Evolutionary conservation across 352 stramenopile species (phyloP).

Genomic region (Globisporangium cystogenes): DNA sequence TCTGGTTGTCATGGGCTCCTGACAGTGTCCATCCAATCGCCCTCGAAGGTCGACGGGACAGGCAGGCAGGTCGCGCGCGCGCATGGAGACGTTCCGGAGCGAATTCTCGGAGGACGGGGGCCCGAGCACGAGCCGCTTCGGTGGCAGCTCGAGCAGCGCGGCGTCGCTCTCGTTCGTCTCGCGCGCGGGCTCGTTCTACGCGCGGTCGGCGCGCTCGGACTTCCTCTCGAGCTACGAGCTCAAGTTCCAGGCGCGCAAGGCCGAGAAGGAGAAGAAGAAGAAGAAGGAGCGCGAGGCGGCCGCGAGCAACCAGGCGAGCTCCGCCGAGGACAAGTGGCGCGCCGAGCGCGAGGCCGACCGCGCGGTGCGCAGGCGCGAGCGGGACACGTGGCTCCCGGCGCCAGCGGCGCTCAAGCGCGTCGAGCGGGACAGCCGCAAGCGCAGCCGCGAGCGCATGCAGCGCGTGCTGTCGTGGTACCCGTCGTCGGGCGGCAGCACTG

Average conservation of each 20-base stretch:
- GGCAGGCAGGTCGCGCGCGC: background rate
- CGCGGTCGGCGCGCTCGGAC: slow-evolving; percentile 38
- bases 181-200: slow-evolving; percentile 22
- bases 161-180: slow-evolving; percentile 39
- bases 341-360: slow-evolving; percentile 49
- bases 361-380: slow-evolving; percentile 33
- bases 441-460: slow-evolving; percentile 32
- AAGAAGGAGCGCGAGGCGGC: slow-evolving; percentile 32
- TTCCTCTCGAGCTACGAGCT: slow-evolving; percentile 52
- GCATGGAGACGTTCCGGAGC: slow-evolving; percentile 28
- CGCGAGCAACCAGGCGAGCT: slow-evolving; percentile 32
- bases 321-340: slow-evolving; percentile 36
- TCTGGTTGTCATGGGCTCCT: too few species aligned
- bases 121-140: slow-evolving; percentile 22
- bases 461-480: slow-evolving; percentile 50
- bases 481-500: slow-evolving; percentile 3
- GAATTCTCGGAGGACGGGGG: slow-evolving; percentile 35
- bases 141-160: slow-evolving; percentile 13
- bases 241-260: slow-evolving; percentile 48
- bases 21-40: too few species aligned
- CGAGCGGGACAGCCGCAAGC: slow-evolving; percentile 29
- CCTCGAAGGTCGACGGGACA: too few species aligned
- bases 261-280: slow-evolving; percentile 48
- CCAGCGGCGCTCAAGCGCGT: slow-evolving; percentile 24
- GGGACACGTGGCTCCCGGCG: slow-evolving; percentile 47